A percentile compares a stretch with the other conserved stretches of the same genome.
phyloP scores from a whole-genome alignment of 75 land plant species.

The Cunninghamia lanceolata region DNA sequence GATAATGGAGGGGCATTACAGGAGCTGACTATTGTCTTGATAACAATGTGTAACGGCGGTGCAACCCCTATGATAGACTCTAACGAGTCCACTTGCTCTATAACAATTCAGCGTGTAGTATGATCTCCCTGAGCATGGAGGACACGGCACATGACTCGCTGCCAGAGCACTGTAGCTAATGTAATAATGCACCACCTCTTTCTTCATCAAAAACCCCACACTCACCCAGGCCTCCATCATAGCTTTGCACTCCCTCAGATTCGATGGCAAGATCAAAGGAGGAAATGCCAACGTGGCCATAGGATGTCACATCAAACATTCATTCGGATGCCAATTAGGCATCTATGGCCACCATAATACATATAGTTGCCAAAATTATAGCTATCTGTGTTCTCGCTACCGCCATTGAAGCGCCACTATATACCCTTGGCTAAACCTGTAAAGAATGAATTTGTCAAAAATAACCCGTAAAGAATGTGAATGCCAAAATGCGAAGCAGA shows the following conservation, averaged over 20 bases:
- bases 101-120: constrained; percentile 39
- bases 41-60: constrained; percentile 29
- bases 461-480: too few relatives aligned
- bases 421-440: too few relatives aligned
- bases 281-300: background rate
- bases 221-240: background rate
- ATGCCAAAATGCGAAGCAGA: too few relatives aligned
- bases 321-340: background rate
- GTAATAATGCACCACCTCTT: background rate
- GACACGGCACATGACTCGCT: constrained; percentile 32
- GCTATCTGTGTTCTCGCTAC: background rate
- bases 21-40: background rate
- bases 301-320: background rate
- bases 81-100: constrained; percentile 13
- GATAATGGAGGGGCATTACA: too few relatives aligned
- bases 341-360: background rate
- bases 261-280: background rate
- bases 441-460: too few relatives aligned
- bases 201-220: background rate
- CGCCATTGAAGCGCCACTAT: too few relatives aligned
- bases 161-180: constrained; percentile 32
- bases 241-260: background rate
- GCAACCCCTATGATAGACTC: constrained; percentile 30
- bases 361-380: background rate
- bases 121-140: constrained; percentile 35